Evolutionary conservation across 768 basidiomycete genomes (phyloP), one percentile per base, ranked within the genome.

Genomic region (Suillus spraguei): DNA sequence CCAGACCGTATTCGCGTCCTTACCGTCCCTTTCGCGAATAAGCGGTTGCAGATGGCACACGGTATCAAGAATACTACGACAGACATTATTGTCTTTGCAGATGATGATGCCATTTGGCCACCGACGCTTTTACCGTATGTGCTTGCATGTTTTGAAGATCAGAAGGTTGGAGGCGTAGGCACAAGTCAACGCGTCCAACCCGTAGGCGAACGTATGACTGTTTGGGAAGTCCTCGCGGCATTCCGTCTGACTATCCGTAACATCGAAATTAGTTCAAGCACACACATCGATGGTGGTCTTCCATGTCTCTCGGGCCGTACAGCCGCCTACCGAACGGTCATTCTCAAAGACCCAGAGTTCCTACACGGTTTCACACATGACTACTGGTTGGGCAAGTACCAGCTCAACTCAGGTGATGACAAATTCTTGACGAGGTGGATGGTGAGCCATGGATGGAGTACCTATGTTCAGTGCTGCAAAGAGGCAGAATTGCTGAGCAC

Each of bases 81-180:
- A 5, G 94, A 95, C 72, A 95, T 97, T 77, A 94, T 95, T 74
- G 90, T 96, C 33, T 97, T 97, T 69, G 94, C 94, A 9, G 95
- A 96, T 72, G 95, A 97, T 70, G 94, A 97, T 74, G 94, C 95
- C 47, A 95, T 97, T 71, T 97, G 95, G 95, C 94, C 94, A 1
- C 87, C 93, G 0, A 95, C 92, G 4, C 85, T 97, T 64, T 79
- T 97, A n/a, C 92, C 92, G 0, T 92, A 89, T 75, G 86, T 91
- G 62, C 85, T 97, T 50, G 94, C 94, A 13, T 95, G 93, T 72
- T 96, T 97, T 70, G 95, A 96, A 77, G 95, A 97, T 77, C 94
- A 96, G 78, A 89, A 91, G 73, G 84, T 97, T 46, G 94, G 95
- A 47, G 95, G 94, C 39, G 95, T 96, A 5, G 94, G 95, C 38